Percentiles rank a stretch among this genome's conserved stretches.
These are phyloP conservation scores for Mycena belliarum DNA, from an alignment of 768 basidiomycete species.

Conservation along the genomic window DNA sequence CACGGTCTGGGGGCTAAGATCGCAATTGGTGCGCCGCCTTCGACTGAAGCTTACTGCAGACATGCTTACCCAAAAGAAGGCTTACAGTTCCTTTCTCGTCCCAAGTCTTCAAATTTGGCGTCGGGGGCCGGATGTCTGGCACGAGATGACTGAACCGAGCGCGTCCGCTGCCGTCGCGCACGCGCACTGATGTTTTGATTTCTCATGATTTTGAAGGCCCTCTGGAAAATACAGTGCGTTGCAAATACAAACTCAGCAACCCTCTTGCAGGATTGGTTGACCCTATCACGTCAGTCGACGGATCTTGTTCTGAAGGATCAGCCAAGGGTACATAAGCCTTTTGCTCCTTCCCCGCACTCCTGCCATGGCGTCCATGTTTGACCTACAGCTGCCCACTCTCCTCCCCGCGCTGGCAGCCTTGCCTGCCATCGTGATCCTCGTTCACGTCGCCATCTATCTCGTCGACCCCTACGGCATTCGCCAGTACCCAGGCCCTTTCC, in stretches of 20 bases:
- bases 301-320: constrained; percentile 2
- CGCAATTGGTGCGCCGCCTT: no score
- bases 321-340: not conserved
- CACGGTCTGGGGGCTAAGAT: no score
- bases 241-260: no score
- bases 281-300: not conserved
- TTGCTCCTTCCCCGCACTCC: not conserved
- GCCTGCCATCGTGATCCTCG: constrained; percentile 32
- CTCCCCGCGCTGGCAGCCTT: constrained; percentile 12
- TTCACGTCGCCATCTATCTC: constrained; percentile 52
- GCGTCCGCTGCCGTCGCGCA: not conserved
- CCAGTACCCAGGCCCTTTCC: constrained; percentile 63
- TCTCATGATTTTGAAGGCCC: not conserved
- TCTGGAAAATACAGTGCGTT: no score
- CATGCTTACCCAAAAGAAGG: no score
- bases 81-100: no score
- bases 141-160: not conserved
- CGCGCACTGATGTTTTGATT: not conserved
- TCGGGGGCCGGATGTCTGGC: no score
- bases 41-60: no score
- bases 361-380: constrained; percentile 10
- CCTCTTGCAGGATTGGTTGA: not conserved
- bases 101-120: no score
- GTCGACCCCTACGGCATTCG: constrained; percentile 62
- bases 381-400: not conserved